Evolutionary conservation across 2,329 filamentous ascomycete species (phyloP), one percentile per base, ranked within the genome.

Genomic region (Fusarium clavum): DNA sequence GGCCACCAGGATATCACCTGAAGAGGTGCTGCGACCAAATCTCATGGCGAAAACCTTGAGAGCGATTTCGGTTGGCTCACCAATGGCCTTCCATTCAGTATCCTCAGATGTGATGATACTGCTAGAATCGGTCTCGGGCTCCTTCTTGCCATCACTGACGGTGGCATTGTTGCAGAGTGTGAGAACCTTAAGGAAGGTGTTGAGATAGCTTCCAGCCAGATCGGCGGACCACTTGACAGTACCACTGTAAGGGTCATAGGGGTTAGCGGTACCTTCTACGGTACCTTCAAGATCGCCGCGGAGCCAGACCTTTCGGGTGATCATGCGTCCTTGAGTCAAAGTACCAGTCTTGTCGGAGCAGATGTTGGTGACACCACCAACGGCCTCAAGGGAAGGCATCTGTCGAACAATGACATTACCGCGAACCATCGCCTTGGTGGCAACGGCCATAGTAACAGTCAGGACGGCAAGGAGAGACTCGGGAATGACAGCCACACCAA

Each of bases 341-440:
- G 90, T 92, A 45, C 90, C 90, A 7, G 90, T 92, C 81, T 92
- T 91, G 83, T 91, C 90, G 41, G 88, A 91, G 78, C 89, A 91
- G 66, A 92, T 90, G 70, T 90, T 88, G 66, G 88, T 91, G n/a
- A 92, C 89, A 58, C 88, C 89, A 49, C 90, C 90, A 43, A 92
- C 85, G 18, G 90, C 89, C 73, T 92, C 90, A 9, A 92, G 84
- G 4, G 88, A 88, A 7, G 87, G 84, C 74, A 91, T 85, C 71
- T 90, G 89, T 63, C 89, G 86, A 40, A 91, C 87, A 70, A 91
- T 88, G 46, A 91, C 89, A 69, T 91, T 85, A 10, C 87, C 84
- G 73, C 86, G 85, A 47, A 87, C 86, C 89, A 91, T 91, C 20
- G 86, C 85, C 70, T 88, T 90, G 22, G 87, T 88, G 6, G 88